Conservation (phyloP, 352 stramenopile species). For the Globisporangium yorkense region DNA sequence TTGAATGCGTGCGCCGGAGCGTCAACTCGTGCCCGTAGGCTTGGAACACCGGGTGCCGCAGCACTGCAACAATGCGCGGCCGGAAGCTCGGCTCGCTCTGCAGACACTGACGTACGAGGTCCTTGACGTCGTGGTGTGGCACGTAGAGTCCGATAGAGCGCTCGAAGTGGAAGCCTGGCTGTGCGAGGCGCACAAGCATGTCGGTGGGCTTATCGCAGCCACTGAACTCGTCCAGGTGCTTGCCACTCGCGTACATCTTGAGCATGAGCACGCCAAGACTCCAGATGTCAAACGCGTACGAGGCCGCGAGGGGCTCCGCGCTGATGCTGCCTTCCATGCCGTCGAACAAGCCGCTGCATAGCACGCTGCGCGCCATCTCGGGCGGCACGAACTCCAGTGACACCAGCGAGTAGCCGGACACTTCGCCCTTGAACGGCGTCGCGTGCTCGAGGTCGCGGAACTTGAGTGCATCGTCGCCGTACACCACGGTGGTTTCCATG, state of each 20-base stretch:
- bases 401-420: constrained; percentile 10
- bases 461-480: constrained; percentile 33
- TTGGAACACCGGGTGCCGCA: constrained; percentile 33
- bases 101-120: constrained; percentile 39
- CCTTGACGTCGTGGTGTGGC: constrained; percentile 32
- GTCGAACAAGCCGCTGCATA: constrained; percentile 20
- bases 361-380: constrained; percentile 33
- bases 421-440: constrained; percentile 21
- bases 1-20: constrained; percentile 3
- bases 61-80: constrained; percentile 29
- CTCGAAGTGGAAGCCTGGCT: constrained; percentile 30
- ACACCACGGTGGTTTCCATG: constrained; percentile 31
- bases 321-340: constrained; percentile 9
- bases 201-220: constrained; percentile 23
- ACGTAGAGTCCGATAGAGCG: constrained; percentile 46
- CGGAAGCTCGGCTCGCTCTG: constrained; percentile 26
- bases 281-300: constrained; percentile 51
- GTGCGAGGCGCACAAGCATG: constrained; percentile 27
- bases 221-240: constrained; percentile 43
- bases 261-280: constrained; percentile 51
- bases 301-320: constrained; percentile 9
- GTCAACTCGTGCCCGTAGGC: constrained; percentile 17
- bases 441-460: constrained; percentile 48
- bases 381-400: constrained; percentile 36
- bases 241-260: constrained; percentile 42